Conservation (phyloP, 2,329 filamentous ascomycete species). For the Pseudogymnoascus destructans region DNA sequence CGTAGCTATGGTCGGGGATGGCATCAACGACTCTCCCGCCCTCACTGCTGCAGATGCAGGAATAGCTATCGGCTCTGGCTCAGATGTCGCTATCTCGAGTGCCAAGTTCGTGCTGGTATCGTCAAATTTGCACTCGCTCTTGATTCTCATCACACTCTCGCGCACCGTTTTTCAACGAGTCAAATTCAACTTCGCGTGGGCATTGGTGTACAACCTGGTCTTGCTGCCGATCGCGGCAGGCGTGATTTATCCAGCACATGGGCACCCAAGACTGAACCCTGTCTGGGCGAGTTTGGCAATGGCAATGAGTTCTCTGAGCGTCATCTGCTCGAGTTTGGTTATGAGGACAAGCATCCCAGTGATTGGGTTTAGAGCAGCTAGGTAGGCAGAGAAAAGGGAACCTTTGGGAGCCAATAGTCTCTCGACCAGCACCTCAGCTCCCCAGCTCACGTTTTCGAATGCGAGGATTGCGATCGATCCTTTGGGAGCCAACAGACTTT, state of each 20-base stretch:
- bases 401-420: too few relatives aligned
- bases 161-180: conserved; percentile 50
- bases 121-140: conserved; percentile 37
- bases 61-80: conserved; percentile 69
- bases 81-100: conserved; percentile 70
- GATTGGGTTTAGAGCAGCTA: conserved; percentile 29
- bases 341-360: conserved; percentile 39
- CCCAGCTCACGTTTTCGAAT: conserved; percentile 10
- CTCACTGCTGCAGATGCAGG: conserved; percentile 69
- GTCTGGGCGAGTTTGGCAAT: conserved; percentile 87
- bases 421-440: conserved; percentile 14
- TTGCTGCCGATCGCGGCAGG: conserved; percentile 55
- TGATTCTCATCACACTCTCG: conserved; percentile 41
- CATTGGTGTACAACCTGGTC: conserved; percentile 50
- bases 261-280: conserved; percentile 52
- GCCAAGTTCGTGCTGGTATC: conserved; percentile 69
- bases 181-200: conserved; percentile 57
- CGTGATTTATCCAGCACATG: conserved; percentile 41
- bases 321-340: conserved; percentile 42
- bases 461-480: not conserved
- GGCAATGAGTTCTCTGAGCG: conserved; percentile 83
- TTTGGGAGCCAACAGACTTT: conserved; percentile 3
- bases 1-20: conserved; percentile 76
- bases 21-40: conserved; percentile 76
- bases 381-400: too few relatives aligned